phyloP scores from a whole-genome alignment of 768 basidiomycete genomes.

The Pleurotus ostreatus region DNA sequence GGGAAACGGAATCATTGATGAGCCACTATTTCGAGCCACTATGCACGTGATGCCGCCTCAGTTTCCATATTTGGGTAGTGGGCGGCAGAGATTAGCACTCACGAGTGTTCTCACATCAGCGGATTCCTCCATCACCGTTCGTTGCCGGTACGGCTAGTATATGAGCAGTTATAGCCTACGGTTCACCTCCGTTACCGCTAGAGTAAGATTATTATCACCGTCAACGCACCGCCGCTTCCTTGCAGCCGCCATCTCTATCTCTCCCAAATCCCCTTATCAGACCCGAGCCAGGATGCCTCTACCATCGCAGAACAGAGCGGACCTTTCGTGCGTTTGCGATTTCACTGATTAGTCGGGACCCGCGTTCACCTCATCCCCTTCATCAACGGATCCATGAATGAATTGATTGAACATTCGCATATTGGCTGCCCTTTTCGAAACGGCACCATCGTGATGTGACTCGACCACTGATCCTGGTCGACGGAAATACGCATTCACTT shows the following conservation, averaged over 20 bases:
- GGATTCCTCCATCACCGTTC: not conserved
- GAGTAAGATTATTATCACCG: conserved; percentile 22
- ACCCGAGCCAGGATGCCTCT: conserved; percentile 25
- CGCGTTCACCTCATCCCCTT: no score
- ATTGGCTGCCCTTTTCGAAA: no score
- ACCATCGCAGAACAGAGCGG: conserved; percentile 23
- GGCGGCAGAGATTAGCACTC: not conserved
- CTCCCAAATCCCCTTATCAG: conserved; percentile 1
- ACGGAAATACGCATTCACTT: no score
- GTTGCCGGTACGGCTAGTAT: conserved; percentile 4
- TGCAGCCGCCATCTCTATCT: conserved; percentile 1
- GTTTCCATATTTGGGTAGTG: no score
- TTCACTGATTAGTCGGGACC: not conserved
- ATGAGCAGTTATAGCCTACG: not conserved
- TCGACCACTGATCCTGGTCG: no score
- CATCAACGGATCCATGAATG: not conserved
- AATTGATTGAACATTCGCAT: no score
- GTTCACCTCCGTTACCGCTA: not conserved
- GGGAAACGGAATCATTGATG: no score
- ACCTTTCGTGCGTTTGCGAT: conserved; percentile 16
- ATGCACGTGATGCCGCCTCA: no score
- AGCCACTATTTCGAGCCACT: no score
- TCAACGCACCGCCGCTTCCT: conserved; percentile 14
- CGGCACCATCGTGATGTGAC: no score
- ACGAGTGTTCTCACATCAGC: not conserved